These are phyloP conservation scores for Parietaria judaica DNA, from an alignment of 306 rosid species.

Conservation along the genomic window DNA sequence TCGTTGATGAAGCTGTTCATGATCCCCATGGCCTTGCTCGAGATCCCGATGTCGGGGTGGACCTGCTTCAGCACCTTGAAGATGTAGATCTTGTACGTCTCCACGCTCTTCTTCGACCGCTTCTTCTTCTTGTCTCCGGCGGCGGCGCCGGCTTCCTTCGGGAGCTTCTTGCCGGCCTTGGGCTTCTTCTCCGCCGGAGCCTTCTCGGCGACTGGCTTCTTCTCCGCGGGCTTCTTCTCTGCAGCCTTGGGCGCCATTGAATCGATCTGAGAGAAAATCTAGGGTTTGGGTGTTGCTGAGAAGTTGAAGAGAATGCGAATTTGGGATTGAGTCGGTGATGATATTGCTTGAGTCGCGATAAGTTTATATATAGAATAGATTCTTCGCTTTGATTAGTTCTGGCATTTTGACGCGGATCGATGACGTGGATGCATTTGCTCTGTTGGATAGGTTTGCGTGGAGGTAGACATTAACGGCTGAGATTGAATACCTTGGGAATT, in stretches of 20 bases:
- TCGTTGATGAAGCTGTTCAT: conserved; percentile 4
- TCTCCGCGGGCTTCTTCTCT: conserved; percentile 1
- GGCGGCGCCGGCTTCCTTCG: not conserved
- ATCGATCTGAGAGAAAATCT: not conserved
- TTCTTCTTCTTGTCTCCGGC: conserved; percentile 3
- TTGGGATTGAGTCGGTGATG: not conserved
- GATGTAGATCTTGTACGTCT: not conserved
- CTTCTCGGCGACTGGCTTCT: not conserved
- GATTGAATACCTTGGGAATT: not conserved
- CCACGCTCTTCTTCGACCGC: not conserved
- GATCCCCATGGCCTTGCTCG: conserved; percentile 4
- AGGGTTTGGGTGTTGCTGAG: not conserved
- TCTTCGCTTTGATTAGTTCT: not conserved
- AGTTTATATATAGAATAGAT: not conserved
- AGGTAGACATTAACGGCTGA: not conserved
- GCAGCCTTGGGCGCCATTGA: not conserved
- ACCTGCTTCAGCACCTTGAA: conserved; percentile 1
- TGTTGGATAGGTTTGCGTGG: not conserved
- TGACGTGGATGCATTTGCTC: not conserved
- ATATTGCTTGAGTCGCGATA: not conserved
- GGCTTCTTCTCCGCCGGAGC: conserved; percentile 3
- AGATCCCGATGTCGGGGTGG: conserved; percentile 4
- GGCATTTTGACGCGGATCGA: not conserved
- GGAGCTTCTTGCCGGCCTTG: not conserved
- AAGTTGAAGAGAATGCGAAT: not conserved